Evolutionary conservation across 73 alveolate species (phyloP).

Genomic region (Blepharisma japonicum): DNA sequence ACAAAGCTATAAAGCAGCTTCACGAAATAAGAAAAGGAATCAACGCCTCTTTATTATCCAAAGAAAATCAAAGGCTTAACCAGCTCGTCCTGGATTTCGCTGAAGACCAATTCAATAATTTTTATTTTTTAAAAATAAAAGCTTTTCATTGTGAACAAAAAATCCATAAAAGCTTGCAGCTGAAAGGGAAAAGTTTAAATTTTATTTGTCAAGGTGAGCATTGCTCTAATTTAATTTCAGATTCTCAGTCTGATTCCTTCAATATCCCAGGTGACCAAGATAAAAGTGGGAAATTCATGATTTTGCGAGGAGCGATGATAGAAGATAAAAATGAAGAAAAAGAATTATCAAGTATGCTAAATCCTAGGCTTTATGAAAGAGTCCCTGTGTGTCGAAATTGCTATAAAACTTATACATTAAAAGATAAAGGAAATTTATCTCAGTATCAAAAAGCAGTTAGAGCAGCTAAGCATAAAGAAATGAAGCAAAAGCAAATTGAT

Average conservation of each 20-base stretch:
- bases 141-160: background rate
- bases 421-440: background rate
- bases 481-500: too few species aligned
- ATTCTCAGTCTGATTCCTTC: background rate
- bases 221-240: background rate
- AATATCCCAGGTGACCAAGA: background rate
- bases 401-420: background rate
- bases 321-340: background rate
- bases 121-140: background rate
- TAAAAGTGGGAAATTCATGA: background rate
- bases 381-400: background rate
- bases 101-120: background rate
- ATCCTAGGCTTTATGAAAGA: conserved; percentile 6
- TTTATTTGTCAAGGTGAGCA: background rate
- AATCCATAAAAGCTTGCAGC: background rate
- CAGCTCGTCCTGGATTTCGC: background rate
- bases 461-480: too few species aligned
- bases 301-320: background rate
- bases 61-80: background rate
- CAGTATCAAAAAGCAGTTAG: too few species aligned
- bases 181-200: background rate
- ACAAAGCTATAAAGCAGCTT: background rate
- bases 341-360: background rate
- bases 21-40: background rate
- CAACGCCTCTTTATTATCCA: background rate